phyloP scores from a whole-genome alignment of 2,329 filamentous ascomycete genomes.

The Passalora sequoiae region DNA sequence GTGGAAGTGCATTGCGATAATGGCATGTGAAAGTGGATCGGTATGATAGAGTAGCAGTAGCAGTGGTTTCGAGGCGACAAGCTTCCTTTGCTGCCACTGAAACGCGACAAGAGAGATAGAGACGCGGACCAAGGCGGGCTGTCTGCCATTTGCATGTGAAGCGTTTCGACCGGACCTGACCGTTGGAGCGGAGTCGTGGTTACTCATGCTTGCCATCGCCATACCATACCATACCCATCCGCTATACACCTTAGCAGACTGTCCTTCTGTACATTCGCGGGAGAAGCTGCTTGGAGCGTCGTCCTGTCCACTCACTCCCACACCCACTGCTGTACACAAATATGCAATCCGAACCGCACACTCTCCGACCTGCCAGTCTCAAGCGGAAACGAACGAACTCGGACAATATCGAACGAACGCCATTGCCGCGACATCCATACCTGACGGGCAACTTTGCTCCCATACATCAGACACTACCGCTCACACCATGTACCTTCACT shows the following conservation, averaged over 20 bases:
- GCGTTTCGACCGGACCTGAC: no score
- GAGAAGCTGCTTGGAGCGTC: neutral
- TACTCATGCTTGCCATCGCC: no score
- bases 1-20: no score
- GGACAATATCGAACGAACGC: slow-evolving; percentile 28
- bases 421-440: slow-evolving; percentile 40
- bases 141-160: no score
- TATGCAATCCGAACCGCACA: neutral
- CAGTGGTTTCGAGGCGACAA: neutral
- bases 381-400: slow-evolving; percentile 31
- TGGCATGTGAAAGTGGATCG: no score
- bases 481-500: slow-evolving; percentile 54
- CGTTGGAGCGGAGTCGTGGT: no score
- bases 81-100: neutral
- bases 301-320: no score
- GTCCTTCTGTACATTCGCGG: neutral
- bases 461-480: slow-evolving; percentile 50
- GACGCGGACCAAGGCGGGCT: no score
- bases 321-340: neutral
- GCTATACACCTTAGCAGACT: no score
- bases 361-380: slow-evolving; percentile 3
- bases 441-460: slow-evolving; percentile 67
- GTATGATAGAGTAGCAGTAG: no score
- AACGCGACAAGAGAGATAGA: neutral
- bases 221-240: no score